Base-by-base conservation (phyloP, 2,329 filamentous ascomycete genomes). In the Aspergillus texensis region DNA sequence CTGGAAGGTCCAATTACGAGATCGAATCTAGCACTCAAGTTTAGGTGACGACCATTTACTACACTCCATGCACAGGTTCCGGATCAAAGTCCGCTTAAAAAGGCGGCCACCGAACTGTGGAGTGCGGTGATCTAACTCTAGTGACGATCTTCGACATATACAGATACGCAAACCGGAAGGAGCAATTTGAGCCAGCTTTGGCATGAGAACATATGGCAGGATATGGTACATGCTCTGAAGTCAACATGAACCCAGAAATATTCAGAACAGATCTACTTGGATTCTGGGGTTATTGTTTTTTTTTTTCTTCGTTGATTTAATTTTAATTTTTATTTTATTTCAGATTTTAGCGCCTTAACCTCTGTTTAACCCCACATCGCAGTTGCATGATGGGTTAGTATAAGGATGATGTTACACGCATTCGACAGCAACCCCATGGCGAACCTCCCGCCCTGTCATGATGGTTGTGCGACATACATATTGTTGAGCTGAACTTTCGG, bases 401-500 rank as follows among this genome's bases (percentile, higher is more conserved):
- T 45, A 43, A 19, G 16, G 4, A 32, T 45, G 26, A 46, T 36
- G 57, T 60, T 43, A 39, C 57, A 59, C 9, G 28, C 21, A 26
- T 60, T 52, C 16, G 36, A 36, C 45, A 58, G 57, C 57, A 39
- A 60, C 32, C 28, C 43, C 36, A 30, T 41, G 36, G 34, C 53
- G 57, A 60, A 53, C 57, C 57, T 50, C 24, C 46, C 24, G 48
- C 32, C 50, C 26, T 60, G 39, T 14, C 19, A 60, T 43, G 36
- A 26, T 50, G 32, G 26, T 41, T 53, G 48, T 60, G 39, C 57
- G 16, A 60, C 57, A 41, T 34, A 54, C 57, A 53, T 28, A 59
- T 36, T 11, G 30, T 30, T 43, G 57, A 36, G 28, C 28, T 50
- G 43, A 58, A 58, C 26, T 28, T 48, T 26, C 45, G 24, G 19